phyloP scores from a whole-genome alignment of 108 stramenopile genomes.

The Conticribra weissflogii region DNA sequence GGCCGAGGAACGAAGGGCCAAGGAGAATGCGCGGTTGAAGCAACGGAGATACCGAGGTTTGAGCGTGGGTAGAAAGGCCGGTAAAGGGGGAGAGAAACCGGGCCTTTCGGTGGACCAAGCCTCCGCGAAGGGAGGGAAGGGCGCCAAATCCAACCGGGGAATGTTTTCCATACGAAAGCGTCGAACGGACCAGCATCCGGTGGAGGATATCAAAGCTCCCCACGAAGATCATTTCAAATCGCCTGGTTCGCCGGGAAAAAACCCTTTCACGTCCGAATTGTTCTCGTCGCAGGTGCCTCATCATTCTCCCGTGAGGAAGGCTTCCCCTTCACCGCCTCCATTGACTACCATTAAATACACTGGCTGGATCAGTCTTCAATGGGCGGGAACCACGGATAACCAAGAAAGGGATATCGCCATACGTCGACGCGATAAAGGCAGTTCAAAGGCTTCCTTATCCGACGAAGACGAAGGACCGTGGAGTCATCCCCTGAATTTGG shows the following conservation, averaged over 20 bases:
- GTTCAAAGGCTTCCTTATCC: background rate
- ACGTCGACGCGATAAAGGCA: conserved; percentile 2
- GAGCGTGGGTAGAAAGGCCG: conserved; percentile 3
- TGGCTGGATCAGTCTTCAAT: conserved; percentile 50
- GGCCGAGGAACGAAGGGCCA: background rate
- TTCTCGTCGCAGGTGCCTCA: conserved; percentile 13
- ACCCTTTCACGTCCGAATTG: conserved; percentile 15
- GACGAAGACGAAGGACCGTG: conserved; percentile 53
- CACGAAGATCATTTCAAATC: conserved; percentile 1
- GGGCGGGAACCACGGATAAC: conserved; percentile 22
- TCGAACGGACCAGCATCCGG: background rate
- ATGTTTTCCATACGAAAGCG: background rate
- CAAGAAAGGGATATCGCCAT: conserved; percentile 19
- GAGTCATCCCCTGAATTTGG: conserved; percentile 37
- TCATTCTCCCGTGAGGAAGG: background rate
- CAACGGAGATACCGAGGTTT: conserved; percentile 11
- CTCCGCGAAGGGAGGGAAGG: background rate
- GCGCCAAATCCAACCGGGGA: background rate
- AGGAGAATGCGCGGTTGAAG: background rate
- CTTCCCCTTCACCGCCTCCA: conserved; percentile 28
- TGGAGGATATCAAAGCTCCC: background rate
- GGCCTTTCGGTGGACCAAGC: no score
- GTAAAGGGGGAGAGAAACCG: background rate
- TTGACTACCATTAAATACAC: conserved; percentile 36
- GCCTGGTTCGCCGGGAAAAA: background rate